Conservation (phyloP, 768 basidiomycete species). For the Kockovaella imperatae region DNA sequence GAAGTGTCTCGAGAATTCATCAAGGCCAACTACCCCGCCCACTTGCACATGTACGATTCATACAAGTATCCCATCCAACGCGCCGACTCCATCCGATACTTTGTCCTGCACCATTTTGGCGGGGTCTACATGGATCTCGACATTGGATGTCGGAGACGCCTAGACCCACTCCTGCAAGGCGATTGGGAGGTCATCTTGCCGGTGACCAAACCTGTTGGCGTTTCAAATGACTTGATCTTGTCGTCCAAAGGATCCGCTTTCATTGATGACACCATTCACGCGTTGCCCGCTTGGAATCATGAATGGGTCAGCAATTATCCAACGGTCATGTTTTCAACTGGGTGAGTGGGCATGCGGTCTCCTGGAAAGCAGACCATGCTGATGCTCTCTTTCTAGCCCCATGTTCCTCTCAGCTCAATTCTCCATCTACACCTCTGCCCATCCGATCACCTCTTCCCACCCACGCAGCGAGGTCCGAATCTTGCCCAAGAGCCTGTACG, state of each 20-base stretch:
- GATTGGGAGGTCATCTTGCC: conserved; percentile 73
- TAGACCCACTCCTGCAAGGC: conserved; percentile 78
- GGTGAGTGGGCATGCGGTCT: conserved; percentile 26
- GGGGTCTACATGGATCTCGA: conserved; percentile 96
- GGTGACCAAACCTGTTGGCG: conserved; percentile 87
- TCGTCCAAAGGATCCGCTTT: conserved; percentile 76
- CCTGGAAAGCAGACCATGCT: neutral
- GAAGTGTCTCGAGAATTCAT: conserved; percentile 82
- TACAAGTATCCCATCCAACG: conserved; percentile 90
- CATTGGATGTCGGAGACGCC: conserved; percentile 77
- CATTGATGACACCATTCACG: conserved; percentile 86
- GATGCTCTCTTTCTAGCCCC: conserved; percentile 52
- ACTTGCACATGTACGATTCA: conserved; percentile 83
- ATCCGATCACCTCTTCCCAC: conserved; percentile 47
- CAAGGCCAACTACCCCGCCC: conserved; percentile 77
- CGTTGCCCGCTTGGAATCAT: conserved; percentile 83
- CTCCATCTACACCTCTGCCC: conserved; percentile 59
- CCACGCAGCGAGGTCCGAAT: conserved; percentile 74
- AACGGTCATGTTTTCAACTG: conserved; percentile 99
- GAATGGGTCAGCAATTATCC: conserved; percentile 94
- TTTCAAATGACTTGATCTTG: conserved; percentile 96
- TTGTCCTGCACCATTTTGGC: conserved; percentile 89
- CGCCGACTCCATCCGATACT: conserved; percentile 96
- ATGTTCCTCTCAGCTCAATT: conserved; percentile 98
- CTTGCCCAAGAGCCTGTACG: conserved; percentile 92